Base-by-base conservation (phyloP, 306 rosid species). In the Trifolium fragiferum region DNA sequence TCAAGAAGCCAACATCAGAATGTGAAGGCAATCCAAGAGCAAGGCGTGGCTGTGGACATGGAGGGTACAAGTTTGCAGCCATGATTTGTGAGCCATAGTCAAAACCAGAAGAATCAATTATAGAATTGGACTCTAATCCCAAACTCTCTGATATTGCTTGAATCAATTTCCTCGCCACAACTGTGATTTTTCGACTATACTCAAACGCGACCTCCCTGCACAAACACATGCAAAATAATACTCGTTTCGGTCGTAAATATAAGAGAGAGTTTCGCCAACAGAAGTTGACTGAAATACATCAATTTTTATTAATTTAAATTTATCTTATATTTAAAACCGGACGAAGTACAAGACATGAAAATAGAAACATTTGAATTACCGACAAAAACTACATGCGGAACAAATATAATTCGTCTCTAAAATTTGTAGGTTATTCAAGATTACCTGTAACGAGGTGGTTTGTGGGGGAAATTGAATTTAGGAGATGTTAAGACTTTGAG, bases 1-100 rank as follows among this genome's bases (percentile, higher is more conserved):
- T 86, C 6, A 88, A 13, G 10, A 86, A 70, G 69, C 84, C 89
- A 6, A 79, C 84, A 63, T 90, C 96, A 0, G 90, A 83, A 76
- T 90, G 93, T 13, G 91, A 75, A 1, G 91, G 93, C 82, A 90
- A 0, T 0, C 96, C 96, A 44, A 84, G 20, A 70, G 91, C 91
- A 57, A 83, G 82, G 21, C 84, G 84, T 16, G 96, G 96, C 64
- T 88, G 84, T 8, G 93, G 93, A 70, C 93, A 90, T 1, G 93
- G 86, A 15, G 96, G 96, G 77, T 86, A 90, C 1, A 81, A 18
- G 63, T 90, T 90, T 54, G 72, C 91, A 1, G n/a, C 74, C 10
- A 90, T 71, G 2, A 80, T 0, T 20, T 83, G 89, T 6, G 64
- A 55, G 10, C 93, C 82, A 9, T 76, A 58, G 57, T 90, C 82